Evolutionary conservation across 2,329 filamentous ascomycete genomes (phyloP).

Genomic region (Aaosphaeria pasadenensis): DNA sequence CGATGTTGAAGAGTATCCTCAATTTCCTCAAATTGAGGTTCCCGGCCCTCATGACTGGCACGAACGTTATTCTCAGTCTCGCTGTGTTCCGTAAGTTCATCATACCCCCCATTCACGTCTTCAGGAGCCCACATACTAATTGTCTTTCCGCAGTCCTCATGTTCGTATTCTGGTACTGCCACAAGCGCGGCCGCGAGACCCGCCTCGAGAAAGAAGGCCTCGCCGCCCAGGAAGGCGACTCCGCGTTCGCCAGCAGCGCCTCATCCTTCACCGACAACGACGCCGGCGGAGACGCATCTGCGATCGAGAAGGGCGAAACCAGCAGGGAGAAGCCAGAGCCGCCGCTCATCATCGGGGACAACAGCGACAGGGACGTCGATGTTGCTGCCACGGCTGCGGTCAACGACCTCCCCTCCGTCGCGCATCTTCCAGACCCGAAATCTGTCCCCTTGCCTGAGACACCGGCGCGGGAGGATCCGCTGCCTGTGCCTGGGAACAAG

Average conservation of each 20-base stretch:
- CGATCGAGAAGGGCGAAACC: slow-evolving; percentile 2
- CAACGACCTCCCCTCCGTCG: slow-evolving; percentile 33
- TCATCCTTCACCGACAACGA: slow-evolving; percentile 29
- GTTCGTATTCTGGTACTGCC: slow-evolving; percentile 96
- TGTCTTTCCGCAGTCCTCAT: slow-evolving; percentile 60
- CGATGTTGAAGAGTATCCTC: slow-evolving; percentile 85
- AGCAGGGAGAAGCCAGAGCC: slow-evolving; percentile 16
- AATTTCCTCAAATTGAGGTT: slow-evolving; percentile 83
- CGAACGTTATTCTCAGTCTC: slow-evolving; percentile 87
- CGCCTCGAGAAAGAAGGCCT: slow-evolving; percentile 65
- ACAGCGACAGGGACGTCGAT: slow-evolving; percentile 11
- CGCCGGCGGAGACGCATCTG: slow-evolving; percentile 9
- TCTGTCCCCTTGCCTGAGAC: slow-evolving; percentile 11
- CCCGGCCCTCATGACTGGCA: slow-evolving; percentile 79
- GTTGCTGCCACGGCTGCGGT: slow-evolving; percentile 21
- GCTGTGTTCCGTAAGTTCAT: slow-evolving; percentile 73
- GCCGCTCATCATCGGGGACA: slow-evolving; percentile 29
- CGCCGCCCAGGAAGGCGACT: slow-evolving; percentile 26
- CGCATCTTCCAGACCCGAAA: slow-evolving; percentile 33
- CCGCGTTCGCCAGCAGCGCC: slow-evolving; percentile 23
- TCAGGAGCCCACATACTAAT: too few species aligned
- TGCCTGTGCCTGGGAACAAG: slow-evolving; percentile 9
- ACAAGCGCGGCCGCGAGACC: slow-evolving; percentile 87
- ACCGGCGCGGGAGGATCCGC: slow-evolving; percentile 6
- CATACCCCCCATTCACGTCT: not conserved